Conservation (phyloP, 139 green algal species). For the Pleodorina starrii region DNA sequence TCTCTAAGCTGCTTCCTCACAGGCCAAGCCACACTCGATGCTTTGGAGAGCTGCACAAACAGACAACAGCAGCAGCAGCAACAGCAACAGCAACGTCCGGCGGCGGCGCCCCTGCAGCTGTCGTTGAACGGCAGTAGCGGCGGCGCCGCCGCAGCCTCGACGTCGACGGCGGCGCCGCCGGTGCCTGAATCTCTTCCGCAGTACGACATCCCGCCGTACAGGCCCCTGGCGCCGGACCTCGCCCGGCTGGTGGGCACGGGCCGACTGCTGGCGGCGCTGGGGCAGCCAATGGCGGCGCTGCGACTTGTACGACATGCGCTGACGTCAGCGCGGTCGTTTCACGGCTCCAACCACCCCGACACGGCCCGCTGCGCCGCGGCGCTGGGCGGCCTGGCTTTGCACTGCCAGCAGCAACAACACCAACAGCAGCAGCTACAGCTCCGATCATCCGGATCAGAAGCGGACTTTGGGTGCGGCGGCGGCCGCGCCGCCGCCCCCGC, state of each 20-base stretch:
- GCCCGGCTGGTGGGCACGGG: not conserved
- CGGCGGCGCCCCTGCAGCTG: not conserved
- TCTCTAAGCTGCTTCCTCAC: not conserved
- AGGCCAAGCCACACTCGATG: no score
- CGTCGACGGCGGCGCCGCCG: not conserved
- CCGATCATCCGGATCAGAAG: no score
- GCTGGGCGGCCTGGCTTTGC: not conserved
- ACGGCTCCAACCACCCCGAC: conserved; percentile 16
- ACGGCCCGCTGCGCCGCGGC: not conserved
- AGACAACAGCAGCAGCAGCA: not conserved
- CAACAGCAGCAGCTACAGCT: conserved; percentile 22
- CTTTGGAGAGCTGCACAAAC: not conserved
- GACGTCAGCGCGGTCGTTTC: not conserved
- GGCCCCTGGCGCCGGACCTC: not conserved
- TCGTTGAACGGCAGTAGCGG: not conserved
- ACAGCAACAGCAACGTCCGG: not conserved
- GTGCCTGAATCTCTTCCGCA: not conserved
- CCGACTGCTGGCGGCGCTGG: conserved; percentile 12
- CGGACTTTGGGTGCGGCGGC: no score
- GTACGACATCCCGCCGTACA: not conserved
- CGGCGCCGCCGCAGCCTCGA: not conserved
- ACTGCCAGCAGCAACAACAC: not conserved
- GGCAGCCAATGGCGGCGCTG: not conserved
- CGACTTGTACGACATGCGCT: not conserved
- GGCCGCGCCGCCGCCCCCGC: no score